phyloP scores from a whole-genome alignment of 805 yeast species.

The Ogataea kodamae region DNA sequence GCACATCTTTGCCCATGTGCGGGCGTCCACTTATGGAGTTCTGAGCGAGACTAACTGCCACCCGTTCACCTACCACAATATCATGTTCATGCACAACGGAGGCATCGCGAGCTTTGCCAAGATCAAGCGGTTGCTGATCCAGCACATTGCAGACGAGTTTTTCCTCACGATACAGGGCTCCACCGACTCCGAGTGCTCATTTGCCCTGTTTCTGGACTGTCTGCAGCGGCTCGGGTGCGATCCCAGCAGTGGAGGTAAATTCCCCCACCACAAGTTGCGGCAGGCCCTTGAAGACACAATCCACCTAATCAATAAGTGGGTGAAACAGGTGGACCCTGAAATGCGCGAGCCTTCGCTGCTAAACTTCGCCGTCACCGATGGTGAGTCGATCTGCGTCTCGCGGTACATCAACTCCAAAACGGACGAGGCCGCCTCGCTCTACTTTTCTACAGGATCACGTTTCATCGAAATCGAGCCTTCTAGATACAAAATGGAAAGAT shows the following conservation, averaged over 20 bases:
- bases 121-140: constrained; percentile 70
- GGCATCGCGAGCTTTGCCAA: constrained; percentile 69
- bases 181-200: constrained; percentile 94
- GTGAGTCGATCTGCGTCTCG: constrained; percentile 78
- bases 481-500: constrained; percentile 88
- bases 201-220: constrained; percentile 81
- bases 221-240: constrained; percentile 72
- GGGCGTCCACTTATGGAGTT: constrained; percentile 95
- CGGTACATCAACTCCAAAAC: constrained; percentile 84
- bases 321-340: constrained; percentile 50
- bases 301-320: constrained; percentile 75
- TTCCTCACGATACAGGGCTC: constrained; percentile 84
- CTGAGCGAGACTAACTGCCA: constrained; percentile 95
- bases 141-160: constrained; percentile 74
- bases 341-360: constrained; percentile 72
- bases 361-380: constrained; percentile 95
- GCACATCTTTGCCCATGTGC: constrained; percentile 88
- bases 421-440: constrained; percentile 95
- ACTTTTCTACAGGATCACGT: constrained; percentile 89
- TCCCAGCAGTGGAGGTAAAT: constrained; percentile 39
- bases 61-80: constrained; percentile 82
- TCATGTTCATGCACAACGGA: constrained; percentile 98
- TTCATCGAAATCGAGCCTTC: constrained; percentile 91
- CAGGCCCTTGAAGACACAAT: constrained; percentile 72
- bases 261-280: constrained; percentile 53